Evolutionary conservation across 106 monocot genomes (phyloP), one percentile per base, ranked within the genome.

Genomic region (Ottelia alismoides): DNA sequence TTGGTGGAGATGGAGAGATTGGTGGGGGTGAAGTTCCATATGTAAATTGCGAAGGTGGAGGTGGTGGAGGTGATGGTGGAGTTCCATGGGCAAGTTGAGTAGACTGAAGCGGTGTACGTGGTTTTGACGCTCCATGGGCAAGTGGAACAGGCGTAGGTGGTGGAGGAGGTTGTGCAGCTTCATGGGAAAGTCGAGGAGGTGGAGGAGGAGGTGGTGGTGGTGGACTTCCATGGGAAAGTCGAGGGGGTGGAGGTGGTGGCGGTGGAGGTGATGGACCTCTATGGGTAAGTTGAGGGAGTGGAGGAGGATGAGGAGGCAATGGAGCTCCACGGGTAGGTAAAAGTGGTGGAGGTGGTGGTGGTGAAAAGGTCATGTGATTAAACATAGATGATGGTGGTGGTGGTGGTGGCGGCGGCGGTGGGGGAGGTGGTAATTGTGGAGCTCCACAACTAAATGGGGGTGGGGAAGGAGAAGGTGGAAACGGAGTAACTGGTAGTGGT

Each of bases 31-130:
- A 19, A 12, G 22, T 18, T 11, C 25, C 19, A 72, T 24, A 29
- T 56, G 55, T 29, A 27, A 53, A 30, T 31, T 66, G 31, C 22
- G 65, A 22, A 28, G 51, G 20, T 31, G 27, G 56, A n/a, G 53
- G 57, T 30, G 72, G 65, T 31, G 65, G 67, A 3, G 64, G 55
- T 35, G 58, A 55, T 30, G 54, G 57, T n/a, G n/a, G n/a, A n/a
- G n/a, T n/a, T n/a, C n/a, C n/a, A n/a, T n/a, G n/a, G n/a, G n/a
- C n/a, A n/a, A n/a, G n/a, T n/a, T n/a, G n/a, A n/a, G n/a, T n/a
- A n/a, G n/a, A n/a, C n/a, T n/a, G n/a, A n/a, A n/a, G n/a, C n/a
- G n/a, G n/a, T n/a, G n/a, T n/a, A n/a, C n/a, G n/a, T n/a, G n/a
- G n/a, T n/a, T n/a, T n/a, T 16, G 40, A 16, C 6, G 40, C 40